Evolutionary conservation across 108 stramenopile species (phyloP).

Genomic region (Phaeodactylum tricornutum): DNA sequence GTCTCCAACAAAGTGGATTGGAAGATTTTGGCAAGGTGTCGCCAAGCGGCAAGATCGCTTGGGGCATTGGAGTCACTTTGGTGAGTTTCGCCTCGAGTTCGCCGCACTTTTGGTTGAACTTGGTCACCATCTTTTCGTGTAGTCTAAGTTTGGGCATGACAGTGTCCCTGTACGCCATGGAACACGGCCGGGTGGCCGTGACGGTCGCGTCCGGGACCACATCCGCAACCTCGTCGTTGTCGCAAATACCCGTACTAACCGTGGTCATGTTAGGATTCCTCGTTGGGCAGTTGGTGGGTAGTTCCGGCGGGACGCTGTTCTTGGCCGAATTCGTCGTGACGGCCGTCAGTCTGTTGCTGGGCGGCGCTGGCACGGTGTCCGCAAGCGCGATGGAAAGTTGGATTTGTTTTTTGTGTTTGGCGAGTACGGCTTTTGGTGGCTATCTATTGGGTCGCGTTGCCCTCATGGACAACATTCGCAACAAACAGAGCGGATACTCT

Average conservation of each 20-base stretch:
- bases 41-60: conserved; percentile 19
- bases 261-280: conserved; percentile 33
- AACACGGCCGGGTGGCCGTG: conserved; percentile 22
- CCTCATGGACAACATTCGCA: conserved; percentile 35
- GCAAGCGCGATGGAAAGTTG: conserved; percentile 48
- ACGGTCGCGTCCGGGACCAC: conserved; percentile 18
- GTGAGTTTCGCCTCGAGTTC: conserved; percentile 37
- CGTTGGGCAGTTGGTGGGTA: conserved; percentile 58
- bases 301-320: conserved; percentile 59
- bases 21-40: conserved; percentile 18
- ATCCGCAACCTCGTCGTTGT: conserved; percentile 31
- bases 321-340: conserved; percentile 64
- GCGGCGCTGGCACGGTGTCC: conserved; percentile 57
- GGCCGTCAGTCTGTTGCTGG: conserved; percentile 43
- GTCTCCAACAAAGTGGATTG: conserved; percentile 12
- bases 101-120: conserved; percentile 57
- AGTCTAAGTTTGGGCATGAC: conserved; percentile 38
- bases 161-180: conserved; percentile 55
- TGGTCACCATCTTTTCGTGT: conserved; percentile 43
- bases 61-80: conserved; percentile 28
- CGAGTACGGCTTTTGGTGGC: conserved; percentile 49
- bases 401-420: conserved; percentile 48
- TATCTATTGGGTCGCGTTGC: conserved; percentile 50
- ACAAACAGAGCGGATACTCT: conserved; percentile 34
- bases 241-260: too few species aligned